A percentile compares a stretch with the other conserved stretches of the same genome.
phyloP scores from a whole-genome alignment of 345 rosid genomes.

The Theobroma cacao region DNA sequence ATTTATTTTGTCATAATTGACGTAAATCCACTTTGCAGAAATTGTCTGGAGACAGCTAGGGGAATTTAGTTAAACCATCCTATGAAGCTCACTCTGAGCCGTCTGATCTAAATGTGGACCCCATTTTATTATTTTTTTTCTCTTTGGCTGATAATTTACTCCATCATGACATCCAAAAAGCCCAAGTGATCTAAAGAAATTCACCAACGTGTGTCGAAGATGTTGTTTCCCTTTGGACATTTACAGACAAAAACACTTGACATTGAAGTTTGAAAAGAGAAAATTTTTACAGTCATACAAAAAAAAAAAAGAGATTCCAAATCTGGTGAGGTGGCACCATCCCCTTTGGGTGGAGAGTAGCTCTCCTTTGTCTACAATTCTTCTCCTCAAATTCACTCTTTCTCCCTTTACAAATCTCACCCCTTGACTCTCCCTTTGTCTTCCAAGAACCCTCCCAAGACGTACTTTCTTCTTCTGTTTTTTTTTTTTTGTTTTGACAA shows the following conservation, averaged over 20 bases:
- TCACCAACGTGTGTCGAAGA: neutral
- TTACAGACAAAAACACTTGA: neutral
- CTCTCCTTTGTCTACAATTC: constrained; percentile 3
- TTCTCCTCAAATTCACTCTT: constrained; percentile 19
- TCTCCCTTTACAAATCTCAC: constrained; percentile 4
- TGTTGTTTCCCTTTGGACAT: neutral
- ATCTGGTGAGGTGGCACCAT: constrained; percentile 23
- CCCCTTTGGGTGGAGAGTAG: constrained; percentile 23
- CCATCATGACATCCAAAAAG: neutral
- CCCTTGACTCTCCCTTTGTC: neutral
- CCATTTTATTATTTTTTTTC: too few relatives aligned
- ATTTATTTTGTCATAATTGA: constrained; percentile 7
- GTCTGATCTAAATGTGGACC: neutral
- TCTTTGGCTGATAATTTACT: neutral
- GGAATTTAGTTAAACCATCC: neutral
- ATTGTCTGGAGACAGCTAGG: neutral
- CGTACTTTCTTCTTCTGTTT: too few relatives aligned
- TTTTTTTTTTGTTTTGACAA: neutral
- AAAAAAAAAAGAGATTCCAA: neutral
- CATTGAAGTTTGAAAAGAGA: neutral
- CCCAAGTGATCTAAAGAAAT: too few relatives aligned
- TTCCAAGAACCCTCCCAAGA: neutral
- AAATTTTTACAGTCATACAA: neutral
- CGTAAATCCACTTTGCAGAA: neutral
- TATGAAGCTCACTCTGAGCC: neutral